Base-by-base conservation (phyloP, 2,329 filamentous ascomycete genomes). In the Aspergillus latus region DNA sequence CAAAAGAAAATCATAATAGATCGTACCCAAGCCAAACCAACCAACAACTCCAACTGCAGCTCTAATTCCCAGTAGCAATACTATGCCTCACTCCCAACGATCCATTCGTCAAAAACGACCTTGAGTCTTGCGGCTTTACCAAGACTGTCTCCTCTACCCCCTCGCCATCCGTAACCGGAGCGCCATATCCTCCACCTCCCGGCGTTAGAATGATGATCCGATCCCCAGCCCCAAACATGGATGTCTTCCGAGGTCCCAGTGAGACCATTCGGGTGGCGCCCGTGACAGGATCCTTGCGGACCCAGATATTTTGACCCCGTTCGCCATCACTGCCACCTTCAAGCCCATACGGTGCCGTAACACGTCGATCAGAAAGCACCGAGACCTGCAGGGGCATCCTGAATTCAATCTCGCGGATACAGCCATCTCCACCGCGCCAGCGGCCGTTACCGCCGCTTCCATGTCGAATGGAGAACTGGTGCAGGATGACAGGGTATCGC, bases 381-480 rank as follows among this genome's bases (percentile, higher is more conserved):
- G 87, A 2, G 89, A 88, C 71, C 92, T 87, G 34, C 4, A 94
- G 82, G 0, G 88, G 87, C 43, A 89, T 85, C 2, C 89, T 80
- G 71, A 92, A 92, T 72, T 94, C 90, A 57, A 94, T 91, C 58
- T 94, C 90, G 0, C 90, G 75, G 0, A 92, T 77, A 0, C 90
- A 87, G 11, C 90, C 90, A 64, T 92, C 84, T 1, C 90, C 90
- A n/a, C 90, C 89, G 0, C 74, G 74, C 64, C 89, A 84, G 67
- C 83, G 80, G 0, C 90, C 90, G 2, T 68, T 66, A 0, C 90
- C 89, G 0, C 84, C 86, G 30, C 83, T 87, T 0, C 83, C 85
- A 1, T 74, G 63, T 1, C 89, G 76, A 8, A 93, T 75, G 11
- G 81, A 80, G 70, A 92, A 93, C 62, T 88, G 82, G 5, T 86